Conservation (phyloP, 148 eudicot genomes). For the Drosera capensis region DNA sequence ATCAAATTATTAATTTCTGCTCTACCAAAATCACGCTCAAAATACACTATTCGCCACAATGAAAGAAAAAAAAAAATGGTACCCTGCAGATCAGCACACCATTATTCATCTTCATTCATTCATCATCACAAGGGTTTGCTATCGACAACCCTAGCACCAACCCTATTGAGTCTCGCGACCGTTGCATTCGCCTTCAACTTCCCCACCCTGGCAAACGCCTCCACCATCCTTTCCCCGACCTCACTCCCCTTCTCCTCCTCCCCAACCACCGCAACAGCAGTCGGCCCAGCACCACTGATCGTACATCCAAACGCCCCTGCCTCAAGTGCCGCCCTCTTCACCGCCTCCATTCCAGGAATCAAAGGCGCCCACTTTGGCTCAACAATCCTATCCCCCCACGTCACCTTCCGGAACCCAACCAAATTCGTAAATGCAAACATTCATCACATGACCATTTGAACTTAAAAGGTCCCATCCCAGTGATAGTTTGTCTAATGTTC, state of each 20-base stretch:
- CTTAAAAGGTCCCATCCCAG: too few relatives aligned
- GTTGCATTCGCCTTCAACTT: constrained; percentile 52
- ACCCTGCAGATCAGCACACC: neutral
- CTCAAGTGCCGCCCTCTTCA: constrained; percentile 66
- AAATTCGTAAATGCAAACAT: too few relatives aligned
- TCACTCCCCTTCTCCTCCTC: constrained; percentile 44
- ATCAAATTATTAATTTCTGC: too few relatives aligned
- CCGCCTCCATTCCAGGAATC: constrained; percentile 83
- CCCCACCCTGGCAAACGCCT: constrained; percentile 54
- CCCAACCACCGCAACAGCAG: constrained; percentile 73
- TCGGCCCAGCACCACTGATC: constrained; percentile 92
- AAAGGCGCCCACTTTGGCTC: constrained; percentile 76
- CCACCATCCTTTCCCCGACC: constrained; percentile 77
- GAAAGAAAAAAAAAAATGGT: too few relatives aligned
- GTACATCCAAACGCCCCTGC: constrained; percentile 97
- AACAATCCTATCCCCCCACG: constrained; percentile 70
- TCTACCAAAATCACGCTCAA: neutral
- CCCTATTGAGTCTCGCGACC: constrained; percentile 65
- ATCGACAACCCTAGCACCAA: constrained; percentile 77
- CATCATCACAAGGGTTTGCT: constrained; percentile 17
- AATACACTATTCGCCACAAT: neutral
- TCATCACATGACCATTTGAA: too few relatives aligned
- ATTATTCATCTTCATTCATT: neutral
- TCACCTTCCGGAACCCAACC: constrained; percentile 46
- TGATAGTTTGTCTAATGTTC: too few relatives aligned